Evolutionary conservation across 2,329 filamentous ascomycete genomes (phyloP), one percentile per base, ranked within the genome.

Genomic region (Fusarium devonianum): DNA sequence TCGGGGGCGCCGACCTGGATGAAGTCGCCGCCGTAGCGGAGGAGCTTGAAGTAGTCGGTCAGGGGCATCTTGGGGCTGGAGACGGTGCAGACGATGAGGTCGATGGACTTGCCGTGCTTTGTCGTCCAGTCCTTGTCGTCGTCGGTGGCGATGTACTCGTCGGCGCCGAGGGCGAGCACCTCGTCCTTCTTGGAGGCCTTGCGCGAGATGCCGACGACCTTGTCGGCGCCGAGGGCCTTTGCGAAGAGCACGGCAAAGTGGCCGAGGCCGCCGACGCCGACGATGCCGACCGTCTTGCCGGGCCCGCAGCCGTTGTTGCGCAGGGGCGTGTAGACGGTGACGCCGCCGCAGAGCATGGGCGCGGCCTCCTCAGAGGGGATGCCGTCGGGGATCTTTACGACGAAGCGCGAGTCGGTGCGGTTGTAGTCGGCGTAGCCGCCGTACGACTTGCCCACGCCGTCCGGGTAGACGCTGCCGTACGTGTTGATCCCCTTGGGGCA

Each of bases 211-310:
- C 77, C 83, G 7, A 84, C 77, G 18, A 86, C 78, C 34, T 77
- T 76, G 38, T 86, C 81, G 14, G 81, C 82, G 4, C 81, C 83
- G 8, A 90, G 70, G 1, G 87, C 87, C 67, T 83, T 85, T 2
- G 87, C 86, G 59, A 84, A 87, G 19, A 87, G 70, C 7, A 90
- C 70, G 4, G 82, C 87, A 58, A 89, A 83, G 69, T 90, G 86
- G 0, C 86, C 86, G 2, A 89, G 67, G 3, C 86, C 86, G 7
- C 87, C 86, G 13, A 89, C 74, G 3, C 86, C 86, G 17, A 89
- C 73, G 47, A 89, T 82, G 0, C 84, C 86, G 2, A 90, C 84
- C 4, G 69, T 77, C 71, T 86, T 88, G 11, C 86, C 86, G 0
- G 85, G 85, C 0, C 86, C 87, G 43, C 78, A 81, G 7, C 82